Percentiles rank a stretch among this genome's conserved stretches.
phyloP scores from a whole-genome alignment of 176 grass and related monocot species.

The Aegilops umbellulata region DNA sequence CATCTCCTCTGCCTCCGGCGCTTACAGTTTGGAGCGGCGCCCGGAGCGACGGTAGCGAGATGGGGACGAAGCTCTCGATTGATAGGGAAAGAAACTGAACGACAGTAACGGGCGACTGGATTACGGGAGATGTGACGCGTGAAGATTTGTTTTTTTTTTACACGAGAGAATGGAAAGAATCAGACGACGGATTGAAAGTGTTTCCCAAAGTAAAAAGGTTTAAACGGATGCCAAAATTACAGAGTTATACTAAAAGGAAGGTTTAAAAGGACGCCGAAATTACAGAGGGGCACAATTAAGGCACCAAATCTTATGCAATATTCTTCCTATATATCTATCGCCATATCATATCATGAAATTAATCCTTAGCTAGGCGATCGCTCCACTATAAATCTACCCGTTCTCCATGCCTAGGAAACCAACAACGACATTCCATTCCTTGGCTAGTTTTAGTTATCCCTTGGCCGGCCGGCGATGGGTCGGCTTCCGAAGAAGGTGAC shows the following conservation, averaged over 20 bases:
- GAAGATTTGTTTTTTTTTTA: too few relatives aligned
- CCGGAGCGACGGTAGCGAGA: too few relatives aligned
- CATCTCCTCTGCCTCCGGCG: too few relatives aligned
- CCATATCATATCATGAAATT: neutral
- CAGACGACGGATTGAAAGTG: too few relatives aligned
- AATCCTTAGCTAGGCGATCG: too few relatives aligned
- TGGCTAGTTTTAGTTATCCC: neutral
- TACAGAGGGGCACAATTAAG: neutral
- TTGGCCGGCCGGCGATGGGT: neutral
- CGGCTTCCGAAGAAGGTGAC: slow-evolving; percentile 31
- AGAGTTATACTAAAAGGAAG: neutral
- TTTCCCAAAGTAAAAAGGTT: neutral
- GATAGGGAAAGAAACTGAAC: too few relatives aligned
- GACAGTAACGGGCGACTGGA: too few relatives aligned
- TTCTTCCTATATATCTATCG: neutral
- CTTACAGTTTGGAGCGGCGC: too few relatives aligned
- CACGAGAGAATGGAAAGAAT: too few relatives aligned
- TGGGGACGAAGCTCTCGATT: too few relatives aligned
- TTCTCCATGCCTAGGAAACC: neutral
- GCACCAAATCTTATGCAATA: neutral
- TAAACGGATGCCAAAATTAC: neutral
- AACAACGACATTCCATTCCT: neutral
- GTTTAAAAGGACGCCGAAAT: neutral
- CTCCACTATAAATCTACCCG: neutral
- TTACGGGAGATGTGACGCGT: too few relatives aligned